These are phyloP conservation scores for Malassezia equina DNA, from an alignment of 1,284 basidiomycete genomes.

Conservation along the genomic window DNA sequence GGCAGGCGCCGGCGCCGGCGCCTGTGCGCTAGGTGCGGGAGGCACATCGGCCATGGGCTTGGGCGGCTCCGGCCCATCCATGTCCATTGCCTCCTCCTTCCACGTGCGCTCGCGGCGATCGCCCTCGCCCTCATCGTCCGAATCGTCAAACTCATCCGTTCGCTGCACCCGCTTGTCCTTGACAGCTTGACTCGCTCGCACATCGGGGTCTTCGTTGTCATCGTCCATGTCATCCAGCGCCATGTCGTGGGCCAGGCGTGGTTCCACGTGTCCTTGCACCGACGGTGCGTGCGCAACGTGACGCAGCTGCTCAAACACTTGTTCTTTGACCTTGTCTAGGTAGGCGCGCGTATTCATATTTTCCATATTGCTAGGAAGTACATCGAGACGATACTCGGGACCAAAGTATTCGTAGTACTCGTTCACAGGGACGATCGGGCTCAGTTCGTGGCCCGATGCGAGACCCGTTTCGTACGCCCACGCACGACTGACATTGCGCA, in stretches of 20 bases:
- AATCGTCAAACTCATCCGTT: conserved; percentile 30
- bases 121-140: conserved; percentile 32
- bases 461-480: conserved; percentile 98
- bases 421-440: conserved; percentile 57
- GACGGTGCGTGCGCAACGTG: conserved; percentile 35
- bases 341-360: conserved; percentile 90
- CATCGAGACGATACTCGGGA: conserved; percentile 93
- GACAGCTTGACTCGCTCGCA: conserved; percentile 23
- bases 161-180: conserved; percentile 24
- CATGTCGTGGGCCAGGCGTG: conserved; percentile 24
- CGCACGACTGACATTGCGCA: conserved; percentile 88
- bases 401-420: conserved; percentile 93
- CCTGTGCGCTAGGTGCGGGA: neutral
- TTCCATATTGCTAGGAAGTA: conserved; percentile 87
- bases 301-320: conserved; percentile 63
- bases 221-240: conserved; percentile 26
- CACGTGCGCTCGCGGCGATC: conserved; percentile 19
- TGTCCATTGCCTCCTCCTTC: conserved; percentile 1
- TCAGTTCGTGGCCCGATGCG: conserved; percentile 86
- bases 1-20: neutral
- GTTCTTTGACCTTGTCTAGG: conserved; percentile 79
- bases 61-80: neutral
- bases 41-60: neutral
- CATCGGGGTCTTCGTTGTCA: conserved; percentile 20
- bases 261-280: conserved; percentile 42